These are phyloP conservation scores for Gnomoniopsis smithogilvyi DNA, from an alignment of 2,329 filamentous ascomycete genomes.

Conservation along the genomic window DNA sequence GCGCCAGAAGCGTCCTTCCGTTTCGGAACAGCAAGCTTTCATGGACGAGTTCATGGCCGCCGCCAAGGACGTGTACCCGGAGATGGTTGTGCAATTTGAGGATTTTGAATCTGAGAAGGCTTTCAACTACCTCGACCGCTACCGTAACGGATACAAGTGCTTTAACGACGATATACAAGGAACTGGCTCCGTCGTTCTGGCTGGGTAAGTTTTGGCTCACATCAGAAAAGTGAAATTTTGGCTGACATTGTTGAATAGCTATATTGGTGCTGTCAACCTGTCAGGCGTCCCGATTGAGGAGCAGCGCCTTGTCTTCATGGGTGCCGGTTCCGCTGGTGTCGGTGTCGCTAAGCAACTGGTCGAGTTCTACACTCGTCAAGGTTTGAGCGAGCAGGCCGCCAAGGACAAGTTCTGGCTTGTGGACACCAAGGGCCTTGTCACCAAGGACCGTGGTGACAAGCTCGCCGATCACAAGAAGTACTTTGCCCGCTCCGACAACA, in stretches of 20 bases:
- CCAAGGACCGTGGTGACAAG: conserved; percentile 86
- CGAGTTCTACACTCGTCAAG: conserved; percentile 92
- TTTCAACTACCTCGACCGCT: conserved; percentile 88
- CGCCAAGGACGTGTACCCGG: conserved; percentile 67
- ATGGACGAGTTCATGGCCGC: conserved; percentile 98
- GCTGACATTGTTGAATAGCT: conserved; percentile 55
- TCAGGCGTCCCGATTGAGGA: conserved; percentile 83
- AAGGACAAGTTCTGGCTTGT: conserved; percentile 95
- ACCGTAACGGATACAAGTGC: conserved; percentile 84
- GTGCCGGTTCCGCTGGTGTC: conserved; percentile 90
- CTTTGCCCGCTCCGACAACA: conserved; percentile 63
- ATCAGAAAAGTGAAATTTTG: conserved; percentile 2
- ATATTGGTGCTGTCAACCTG: conserved; percentile 73
- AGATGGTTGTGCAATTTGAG: conserved; percentile 84
- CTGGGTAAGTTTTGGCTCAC: conserved; percentile 54
- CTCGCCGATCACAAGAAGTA: conserved; percentile 86
- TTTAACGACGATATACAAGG: conserved; percentile 99
- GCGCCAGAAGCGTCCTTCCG: conserved; percentile 73
- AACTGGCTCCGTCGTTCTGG: conserved; percentile 91
- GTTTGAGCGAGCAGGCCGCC: conserved; percentile 82
- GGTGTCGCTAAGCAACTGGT: conserved; percentile 98
- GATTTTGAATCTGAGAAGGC: conserved; percentile 93
- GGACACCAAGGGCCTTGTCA: conserved; percentile 94
- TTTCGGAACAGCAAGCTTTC: conserved; percentile 81
- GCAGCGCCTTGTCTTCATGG: conserved; percentile 93